Conservation (phyloP, 2,329 filamentous ascomycete genomes). For the Trichoderma arundinaceum region DNA sequence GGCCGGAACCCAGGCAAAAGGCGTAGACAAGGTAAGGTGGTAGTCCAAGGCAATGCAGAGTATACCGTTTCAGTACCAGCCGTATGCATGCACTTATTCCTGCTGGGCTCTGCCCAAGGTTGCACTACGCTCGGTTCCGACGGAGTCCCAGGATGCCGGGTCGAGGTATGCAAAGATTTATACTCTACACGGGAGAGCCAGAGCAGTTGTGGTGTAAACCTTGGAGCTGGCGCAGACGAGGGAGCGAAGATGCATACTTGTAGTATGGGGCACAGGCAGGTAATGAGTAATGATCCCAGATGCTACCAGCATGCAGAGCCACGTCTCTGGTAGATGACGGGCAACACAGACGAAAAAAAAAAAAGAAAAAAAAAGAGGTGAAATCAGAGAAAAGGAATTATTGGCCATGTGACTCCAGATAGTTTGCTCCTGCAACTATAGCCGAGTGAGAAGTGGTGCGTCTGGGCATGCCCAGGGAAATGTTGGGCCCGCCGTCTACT, state of each 20-base stretch:
- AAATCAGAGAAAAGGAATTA: not conserved
- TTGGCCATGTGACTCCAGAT: slow-evolving; percentile 19
- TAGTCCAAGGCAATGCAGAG: not conserved
- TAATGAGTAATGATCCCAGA: slow-evolving; percentile 7
- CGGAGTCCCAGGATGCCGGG: slow-evolving; percentile 22
- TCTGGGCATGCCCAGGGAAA: not conserved
- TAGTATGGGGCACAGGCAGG: not conserved
- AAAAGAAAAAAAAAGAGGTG: not conserved
- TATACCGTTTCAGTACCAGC: not conserved
- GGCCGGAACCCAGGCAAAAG: not conserved
- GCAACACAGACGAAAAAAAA: not conserved
- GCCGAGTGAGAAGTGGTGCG: slow-evolving; percentile 5
- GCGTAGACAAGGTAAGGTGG: not conserved
- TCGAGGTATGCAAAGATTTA: slow-evolving; percentile 1
- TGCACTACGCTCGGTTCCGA: slow-evolving; percentile 15
- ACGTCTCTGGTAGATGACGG: slow-evolving; percentile 8
- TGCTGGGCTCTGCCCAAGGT: not conserved
- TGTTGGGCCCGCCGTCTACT: slow-evolving; percentile 6
- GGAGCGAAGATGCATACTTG: not conserved
- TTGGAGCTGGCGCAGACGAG: not conserved
- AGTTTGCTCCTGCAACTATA: slow-evolving; percentile 1
- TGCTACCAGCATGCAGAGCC: slow-evolving; percentile 4
- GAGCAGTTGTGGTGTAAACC: not conserved
- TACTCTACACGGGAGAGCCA: not conserved
- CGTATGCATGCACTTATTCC: slow-evolving; percentile 16